phyloP scores from a whole-genome alignment of 768 basidiomycete genomes.

The Tulasnella calospora region DNA sequence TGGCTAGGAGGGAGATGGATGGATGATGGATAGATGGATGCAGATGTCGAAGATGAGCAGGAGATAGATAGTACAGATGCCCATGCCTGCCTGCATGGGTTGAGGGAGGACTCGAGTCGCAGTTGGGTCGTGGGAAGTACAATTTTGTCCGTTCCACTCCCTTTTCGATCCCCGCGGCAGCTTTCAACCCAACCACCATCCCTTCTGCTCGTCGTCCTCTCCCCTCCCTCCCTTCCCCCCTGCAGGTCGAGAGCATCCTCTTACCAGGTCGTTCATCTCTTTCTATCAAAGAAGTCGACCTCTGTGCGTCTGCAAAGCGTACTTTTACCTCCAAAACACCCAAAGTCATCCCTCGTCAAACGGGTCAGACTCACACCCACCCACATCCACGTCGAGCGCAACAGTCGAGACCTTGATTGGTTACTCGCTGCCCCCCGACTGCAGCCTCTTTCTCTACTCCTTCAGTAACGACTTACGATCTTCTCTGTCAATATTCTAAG shows the following conservation, averaged over 20 bases:
- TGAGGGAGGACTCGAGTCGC: neutral
- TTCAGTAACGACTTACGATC: slow-evolving; percentile 10
- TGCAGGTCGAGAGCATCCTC: slow-evolving; percentile 15
- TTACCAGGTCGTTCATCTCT: neutral
- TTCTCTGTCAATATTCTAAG: slow-evolving; percentile 11
- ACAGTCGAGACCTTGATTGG: slow-evolving; percentile 28
- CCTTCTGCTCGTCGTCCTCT: slow-evolving; percentile 8
- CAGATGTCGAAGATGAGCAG: neutral
- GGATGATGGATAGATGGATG: slow-evolving; percentile 10
- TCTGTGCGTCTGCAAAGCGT: slow-evolving; percentile 28
- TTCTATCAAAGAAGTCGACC: slow-evolving; percentile 10
- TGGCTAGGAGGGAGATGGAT: neutral
- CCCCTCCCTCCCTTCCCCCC: neutral
- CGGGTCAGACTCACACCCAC: slow-evolving; percentile 3
- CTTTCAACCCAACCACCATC: slow-evolving; percentile 14
- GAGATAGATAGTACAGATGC: neutral
- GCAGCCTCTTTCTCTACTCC: slow-evolving; percentile 11
- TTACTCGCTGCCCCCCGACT: slow-evolving; percentile 25
- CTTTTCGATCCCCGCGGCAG: neutral
- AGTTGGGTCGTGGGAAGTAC: slow-evolving; percentile 4
- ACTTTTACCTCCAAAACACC: neutral
- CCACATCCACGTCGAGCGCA: slow-evolving; percentile 15
- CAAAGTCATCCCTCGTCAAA: slow-evolving; percentile 2
- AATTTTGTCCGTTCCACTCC: slow-evolving; percentile 6
- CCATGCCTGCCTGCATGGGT: neutral